Base-by-base conservation (phyloP, 345 rosid species). In the Citrus unshiu region DNA sequence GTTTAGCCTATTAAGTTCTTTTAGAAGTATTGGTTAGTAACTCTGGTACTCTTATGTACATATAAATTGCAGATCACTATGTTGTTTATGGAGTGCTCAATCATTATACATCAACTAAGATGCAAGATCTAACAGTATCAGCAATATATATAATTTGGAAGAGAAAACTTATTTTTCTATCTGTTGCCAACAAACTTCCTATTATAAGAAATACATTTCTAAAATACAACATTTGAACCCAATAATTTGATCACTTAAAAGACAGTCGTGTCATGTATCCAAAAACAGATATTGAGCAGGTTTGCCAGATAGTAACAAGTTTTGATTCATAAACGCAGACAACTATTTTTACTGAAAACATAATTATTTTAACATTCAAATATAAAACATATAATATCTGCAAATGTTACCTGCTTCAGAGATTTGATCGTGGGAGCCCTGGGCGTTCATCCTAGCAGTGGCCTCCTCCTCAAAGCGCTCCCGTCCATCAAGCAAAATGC, bases 381-480 rank as follows among this genome's bases (percentile, higher is more conserved):
- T 63, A 25, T 12, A 37, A 37, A 73, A 39, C 46, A 68, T 22
- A 56, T 5, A 72, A 37, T 25, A 71, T 49, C 21, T 37, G 49
- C 6, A 72, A 59, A 59, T 5, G 22, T 75, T 85, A 96, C 97
- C 92, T 68, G 80, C 81, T 82, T 86, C 89, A 58, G 81, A 83
- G 71, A 79, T 86, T 78, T 85, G 90, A 83, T 89, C 88, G 66
- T 77, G 78, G 2, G 75, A 76, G 59, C 78, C 87, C 72, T 77
- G 82, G 75, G 81, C 84, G 81, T 72, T 89, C 78, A 77, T 68
- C 75, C 81, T 88, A 37, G 86, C 87, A 78, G 91, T 40, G 58
- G 88, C 90, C 81, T 96, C 99, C 82, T 96, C 99, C 87, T 96
- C 99, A 86, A 96, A 96, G 9, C 98, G 92, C 80, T 96, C 99